These are phyloP conservation scores for Hymenoscyphus repandus DNA, from an alignment of 2,329 filamentous ascomycete genomes.

Conservation along the genomic window DNA sequence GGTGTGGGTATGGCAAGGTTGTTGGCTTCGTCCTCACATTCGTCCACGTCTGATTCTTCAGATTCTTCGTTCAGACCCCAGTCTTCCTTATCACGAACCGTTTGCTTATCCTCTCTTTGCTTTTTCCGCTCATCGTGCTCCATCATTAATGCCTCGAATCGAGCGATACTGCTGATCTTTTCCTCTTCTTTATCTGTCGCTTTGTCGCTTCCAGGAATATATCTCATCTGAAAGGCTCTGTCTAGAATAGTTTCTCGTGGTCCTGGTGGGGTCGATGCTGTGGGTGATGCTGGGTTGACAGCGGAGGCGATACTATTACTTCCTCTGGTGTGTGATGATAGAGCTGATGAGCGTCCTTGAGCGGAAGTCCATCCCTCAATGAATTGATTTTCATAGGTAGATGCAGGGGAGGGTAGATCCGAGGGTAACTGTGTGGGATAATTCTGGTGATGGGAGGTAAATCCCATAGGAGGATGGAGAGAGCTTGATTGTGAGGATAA, in stretches of 20 bases:
- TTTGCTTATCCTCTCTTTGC: constrained; percentile 3
- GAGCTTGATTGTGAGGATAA: constrained; percentile 41
- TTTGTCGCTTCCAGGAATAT: constrained; percentile 54
- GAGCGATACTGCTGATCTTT: constrained; percentile 58
- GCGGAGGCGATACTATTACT: constrained; percentile 52
- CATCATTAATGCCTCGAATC: constrained; percentile 62
- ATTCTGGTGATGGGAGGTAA: constrained; percentile 40
- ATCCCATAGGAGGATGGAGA: constrained; percentile 41
- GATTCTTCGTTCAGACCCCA: constrained; percentile 32
- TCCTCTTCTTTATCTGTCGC: constrained; percentile 47
- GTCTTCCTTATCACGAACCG: constrained; percentile 21
- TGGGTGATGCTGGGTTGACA: constrained; percentile 33
- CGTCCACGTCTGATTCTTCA: constrained; percentile 34
- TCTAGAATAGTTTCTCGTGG: constrained; percentile 63
- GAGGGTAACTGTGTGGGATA: constrained; percentile 48
- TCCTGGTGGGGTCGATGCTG: constrained; percentile 37
- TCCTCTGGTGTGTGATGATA: constrained; percentile 49
- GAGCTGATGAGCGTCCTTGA: constrained; percentile 52
- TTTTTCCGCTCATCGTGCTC: constrained; percentile 48
- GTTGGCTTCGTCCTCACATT: constrained; percentile 33
- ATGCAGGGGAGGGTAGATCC: constrained; percentile 53
- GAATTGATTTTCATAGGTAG: constrained; percentile 50
- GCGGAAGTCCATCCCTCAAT: constrained; percentile 57
- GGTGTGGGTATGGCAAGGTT: constrained; percentile 27
- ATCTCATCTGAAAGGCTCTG: constrained; percentile 58